These are phyloP conservation scores for Xylaria hypoxylon DNA, from an alignment of 2,329 filamentous ascomycete genomes.

Conservation along the genomic window DNA sequence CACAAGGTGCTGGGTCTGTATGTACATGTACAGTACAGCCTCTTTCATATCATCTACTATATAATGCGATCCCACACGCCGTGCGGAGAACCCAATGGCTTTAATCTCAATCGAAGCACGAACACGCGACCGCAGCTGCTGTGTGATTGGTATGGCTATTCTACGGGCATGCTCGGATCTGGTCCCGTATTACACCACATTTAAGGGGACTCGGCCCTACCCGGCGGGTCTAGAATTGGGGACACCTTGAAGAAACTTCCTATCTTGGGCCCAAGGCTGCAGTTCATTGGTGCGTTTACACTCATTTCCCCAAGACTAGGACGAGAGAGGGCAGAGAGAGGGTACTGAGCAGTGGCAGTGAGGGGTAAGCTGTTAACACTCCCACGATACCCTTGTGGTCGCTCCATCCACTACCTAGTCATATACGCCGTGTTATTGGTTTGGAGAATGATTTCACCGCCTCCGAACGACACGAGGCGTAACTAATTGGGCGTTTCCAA, in stretches of 20 bases:
- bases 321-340: constrained; percentile 23
- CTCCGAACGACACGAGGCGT: constrained; percentile 11
- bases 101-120: constrained; percentile 18
- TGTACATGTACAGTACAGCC: constrained; percentile 24
- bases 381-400: constrained; percentile 2
- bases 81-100: constrained; percentile 23
- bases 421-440: constrained; percentile 19
- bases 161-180: constrained; percentile 12
- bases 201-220: constrained; percentile 19
- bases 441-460: constrained; percentile 34
- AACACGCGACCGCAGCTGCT: constrained; percentile 22
- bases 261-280: constrained; percentile 24
- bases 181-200: constrained; percentile 12
- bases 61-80: constrained; percentile 20
- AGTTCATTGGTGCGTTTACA: constrained; percentile 39
- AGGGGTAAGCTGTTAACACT: constrained; percentile 29
- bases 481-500: constrained; percentile 2
- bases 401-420: constrained; percentile 1
- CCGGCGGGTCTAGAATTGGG: constrained; percentile 16
- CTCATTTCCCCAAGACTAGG: constrained; percentile 22
- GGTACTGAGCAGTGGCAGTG: too few species aligned
- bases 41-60: constrained; percentile 24
- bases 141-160: constrained; percentile 40
- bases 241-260: constrained; percentile 26
- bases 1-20: constrained; percentile 28